Evolutionary conservation across 805 yeast genomes (phyloP), one percentile per base, ranked within the genome.

Genomic region (Yarrowia osloensis): DNA sequence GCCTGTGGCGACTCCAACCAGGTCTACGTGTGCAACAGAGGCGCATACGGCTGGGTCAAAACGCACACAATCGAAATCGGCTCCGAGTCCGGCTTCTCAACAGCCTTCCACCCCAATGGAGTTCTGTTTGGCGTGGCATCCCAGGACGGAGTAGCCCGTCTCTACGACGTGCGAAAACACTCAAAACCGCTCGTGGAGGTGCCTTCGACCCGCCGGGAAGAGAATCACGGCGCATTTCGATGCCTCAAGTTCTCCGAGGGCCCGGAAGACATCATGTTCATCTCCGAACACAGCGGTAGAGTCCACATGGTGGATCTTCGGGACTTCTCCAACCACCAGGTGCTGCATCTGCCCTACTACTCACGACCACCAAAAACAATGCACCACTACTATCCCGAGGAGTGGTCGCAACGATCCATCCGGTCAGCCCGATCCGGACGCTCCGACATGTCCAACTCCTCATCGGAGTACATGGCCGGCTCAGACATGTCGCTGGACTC

Each of bases 241-340:
- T 86, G 88, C 69, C 75, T 82, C 67, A 86, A 86, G 74, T 87
- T 85, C 70, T 81, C 89, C 26, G 80, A 82, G 40, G 88, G 90
- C 4, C 80, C 88, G 17, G 93, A 88, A 71, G 97, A 93, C 76
- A 76, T 91, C 68, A 78, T 93, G 67, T 84, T 89, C 65, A 81
- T 93, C 2, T 84, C 89, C 66, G 98, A 93, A 75, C 97, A 93
- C 72, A 88, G 86, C 65, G 96, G 96, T 0, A 81, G 97, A 66
- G 89, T 93, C 3, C 98, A 93, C 77, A 80, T 92, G 67, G 80
- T 93, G 29, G 97, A 93, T 75, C 82, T 91, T 28, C 83, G 97
- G 69, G 85, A 89, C 72, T 84, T 86, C 70, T 79, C 82, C 68
- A 86, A 89, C 71, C 94, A 90, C 74, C 94, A 89, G 75, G 91